These are phyloP conservation scores for Fusarium falciforme DNA, from an alignment of 2,329 filamentous ascomycete species.

Conservation along the genomic window DNA sequence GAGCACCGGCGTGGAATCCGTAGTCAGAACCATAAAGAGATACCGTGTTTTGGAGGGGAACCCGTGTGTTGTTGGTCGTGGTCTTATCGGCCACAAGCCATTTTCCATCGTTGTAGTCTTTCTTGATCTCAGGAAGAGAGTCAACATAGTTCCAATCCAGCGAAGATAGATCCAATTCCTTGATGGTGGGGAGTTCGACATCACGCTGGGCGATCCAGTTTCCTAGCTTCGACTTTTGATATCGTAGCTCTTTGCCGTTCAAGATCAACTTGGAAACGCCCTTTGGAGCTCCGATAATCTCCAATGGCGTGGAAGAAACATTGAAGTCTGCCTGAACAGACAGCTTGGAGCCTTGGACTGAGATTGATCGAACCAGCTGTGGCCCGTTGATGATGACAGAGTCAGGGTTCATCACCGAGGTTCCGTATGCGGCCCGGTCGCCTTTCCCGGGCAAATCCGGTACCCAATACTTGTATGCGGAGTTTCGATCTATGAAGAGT, in stretches of 20 bases:
- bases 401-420: slow-evolving; percentile 47
- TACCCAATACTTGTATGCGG: slow-evolving; percentile 77
- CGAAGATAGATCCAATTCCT: slow-evolving; percentile 64
- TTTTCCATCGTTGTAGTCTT: slow-evolving; percentile 73
- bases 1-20: slow-evolving; percentile 75
- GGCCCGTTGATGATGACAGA: slow-evolving; percentile 68
- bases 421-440: slow-evolving; percentile 45
- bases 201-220: slow-evolving; percentile 62
- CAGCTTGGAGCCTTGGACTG: slow-evolving; percentile 66
- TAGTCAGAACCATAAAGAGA: slow-evolving; percentile 79
- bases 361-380: slow-evolving; percentile 72
- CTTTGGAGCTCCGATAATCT: slow-evolving; percentile 73
- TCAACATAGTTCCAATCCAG: slow-evolving; percentile 78
- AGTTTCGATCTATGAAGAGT: slow-evolving; percentile 65
- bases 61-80: slow-evolving; percentile 69
- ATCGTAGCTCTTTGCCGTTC: slow-evolving; percentile 53
- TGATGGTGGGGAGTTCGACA: slow-evolving; percentile 64
- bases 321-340: slow-evolving; percentile 79
- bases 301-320: slow-evolving; percentile 68
- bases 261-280: slow-evolving; percentile 57
- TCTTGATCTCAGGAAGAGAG: slow-evolving; percentile 75
- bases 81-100: slow-evolving; percentile 72
- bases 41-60: slow-evolving; percentile 69
- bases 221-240: slow-evolving; percentile 54
- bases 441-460: slow-evolving; percentile 60